These are phyloP conservation scores for Cyberlindnera misumaiensis DNA, from an alignment of 805 yeast species.

Conservation along the genomic window DNA sequence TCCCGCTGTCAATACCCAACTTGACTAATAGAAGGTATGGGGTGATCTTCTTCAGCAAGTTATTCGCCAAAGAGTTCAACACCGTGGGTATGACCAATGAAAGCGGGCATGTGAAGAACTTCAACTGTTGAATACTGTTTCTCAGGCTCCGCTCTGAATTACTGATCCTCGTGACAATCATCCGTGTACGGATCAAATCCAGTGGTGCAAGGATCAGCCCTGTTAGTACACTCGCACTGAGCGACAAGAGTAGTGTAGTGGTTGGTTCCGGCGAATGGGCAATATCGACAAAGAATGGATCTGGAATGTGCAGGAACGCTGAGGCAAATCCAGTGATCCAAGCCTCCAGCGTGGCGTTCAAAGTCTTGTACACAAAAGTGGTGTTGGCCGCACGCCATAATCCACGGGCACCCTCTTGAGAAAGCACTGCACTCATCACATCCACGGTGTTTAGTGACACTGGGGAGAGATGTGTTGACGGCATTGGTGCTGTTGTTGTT, in stretches of 20 bases:
- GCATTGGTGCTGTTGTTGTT: conserved; percentile 5
- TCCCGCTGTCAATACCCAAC: conserved; percentile 60
- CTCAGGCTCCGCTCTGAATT: conserved; percentile 58
- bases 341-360: conserved; percentile 73
- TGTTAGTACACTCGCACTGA: conserved; percentile 66
- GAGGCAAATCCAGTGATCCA: conserved; percentile 89
- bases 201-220: conserved; percentile 72
- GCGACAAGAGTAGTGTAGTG: conserved; percentile 57
- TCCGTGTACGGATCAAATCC: conserved; percentile 70
- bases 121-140: conserved; percentile 49
- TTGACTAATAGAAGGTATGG: conserved; percentile 56
- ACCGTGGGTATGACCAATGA: conserved; percentile 61
- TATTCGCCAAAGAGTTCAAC: conserved; percentile 52
- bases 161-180: conserved; percentile 63
- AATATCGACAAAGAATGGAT: conserved; percentile 79
- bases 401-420: conserved; percentile 68
- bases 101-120: conserved; percentile 47
- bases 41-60: conserved; percentile 56
- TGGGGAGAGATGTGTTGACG: conserved; percentile 40
- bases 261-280: conserved; percentile 74
- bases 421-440: conserved; percentile 53
- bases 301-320: conserved; percentile 77
- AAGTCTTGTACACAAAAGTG: conserved; percentile 68
- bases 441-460: conserved; percentile 55
- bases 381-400: conserved; percentile 72